Evolutionary conservation across 345 rosid species (phyloP).

Genomic region (Syzygium oleosum): DNA sequence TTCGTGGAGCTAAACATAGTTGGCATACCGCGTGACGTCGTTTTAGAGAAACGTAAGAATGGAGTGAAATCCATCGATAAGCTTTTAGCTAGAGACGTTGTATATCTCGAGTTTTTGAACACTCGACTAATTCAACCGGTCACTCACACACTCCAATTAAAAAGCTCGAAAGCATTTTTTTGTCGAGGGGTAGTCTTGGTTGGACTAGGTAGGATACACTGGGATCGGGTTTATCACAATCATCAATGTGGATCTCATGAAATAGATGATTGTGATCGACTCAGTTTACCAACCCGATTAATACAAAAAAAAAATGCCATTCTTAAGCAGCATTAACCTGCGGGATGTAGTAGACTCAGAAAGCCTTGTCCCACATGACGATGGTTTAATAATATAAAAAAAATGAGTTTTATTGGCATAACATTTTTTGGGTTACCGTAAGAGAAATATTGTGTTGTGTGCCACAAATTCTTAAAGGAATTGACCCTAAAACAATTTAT

Average conservation of each 20-base stretch:
- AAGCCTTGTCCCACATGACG: not conserved
- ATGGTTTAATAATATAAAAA: not conserved
- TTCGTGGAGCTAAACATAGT: not conserved
- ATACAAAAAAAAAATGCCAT: not conserved
- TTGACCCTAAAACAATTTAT: too few relatives aligned
- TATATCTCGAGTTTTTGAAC: accelerated
- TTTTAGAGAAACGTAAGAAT: not conserved
- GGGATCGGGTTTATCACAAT: not conserved
- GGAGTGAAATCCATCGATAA: not conserved
- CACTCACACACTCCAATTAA: not conserved
- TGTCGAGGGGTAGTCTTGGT: not conserved
- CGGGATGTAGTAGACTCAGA: not conserved
- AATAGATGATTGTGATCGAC: not conserved
- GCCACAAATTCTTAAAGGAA: too few relatives aligned
- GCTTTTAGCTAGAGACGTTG: not conserved
- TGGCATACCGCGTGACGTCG: too few relatives aligned
- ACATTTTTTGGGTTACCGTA: too few relatives aligned
- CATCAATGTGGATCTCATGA: not conserved
- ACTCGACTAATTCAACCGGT: not conserved
- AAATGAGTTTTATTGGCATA: not conserved
- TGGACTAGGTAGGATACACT: not conserved
- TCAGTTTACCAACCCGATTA: not conserved
- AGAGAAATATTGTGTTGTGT: too few relatives aligned
- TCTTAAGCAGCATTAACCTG: not conserved
- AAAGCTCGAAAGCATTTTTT: not conserved